phyloP scores from a whole-genome alignment of 2,329 filamentous ascomycete genomes.

The Neonectria hederae region DNA sequence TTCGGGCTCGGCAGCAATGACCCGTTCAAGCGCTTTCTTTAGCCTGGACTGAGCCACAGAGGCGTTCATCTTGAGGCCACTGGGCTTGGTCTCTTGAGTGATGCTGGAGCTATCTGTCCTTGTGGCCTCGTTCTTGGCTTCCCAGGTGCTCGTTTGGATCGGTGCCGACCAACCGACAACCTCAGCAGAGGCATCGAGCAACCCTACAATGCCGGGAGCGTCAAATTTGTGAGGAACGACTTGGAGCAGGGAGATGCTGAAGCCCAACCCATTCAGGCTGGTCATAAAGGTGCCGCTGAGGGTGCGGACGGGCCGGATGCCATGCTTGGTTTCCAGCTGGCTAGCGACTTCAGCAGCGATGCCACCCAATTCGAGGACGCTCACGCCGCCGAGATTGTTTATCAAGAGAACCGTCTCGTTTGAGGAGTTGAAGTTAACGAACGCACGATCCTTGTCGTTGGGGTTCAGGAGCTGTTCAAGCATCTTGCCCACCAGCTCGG shows the following conservation, averaged over 20 bases:
- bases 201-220: constrained; percentile 70
- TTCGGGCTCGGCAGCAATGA: constrained; percentile 75
- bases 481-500: constrained; percentile 70
- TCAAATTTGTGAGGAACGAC: constrained; percentile 67
- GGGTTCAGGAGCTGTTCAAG: constrained; percentile 73
- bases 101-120: constrained; percentile 51
- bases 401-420: constrained; percentile 74
- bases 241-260: constrained; percentile 77
- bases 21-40: constrained; percentile 64
- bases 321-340: constrained; percentile 67
- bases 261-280: constrained; percentile 78
- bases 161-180: constrained; percentile 76
- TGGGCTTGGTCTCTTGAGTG: constrained; percentile 51
- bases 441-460: constrained; percentile 74
- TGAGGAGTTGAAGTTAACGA: constrained; percentile 68
- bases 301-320: constrained; percentile 71
- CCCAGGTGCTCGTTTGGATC: constrained; percentile 71
- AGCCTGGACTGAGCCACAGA: constrained; percentile 61
- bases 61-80: constrained; percentile 64
- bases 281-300: constrained; percentile 81
- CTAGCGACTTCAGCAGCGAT: constrained; percentile 74
- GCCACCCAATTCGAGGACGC: constrained; percentile 75
- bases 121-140: constrained; percentile 60
- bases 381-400: constrained; percentile 81
- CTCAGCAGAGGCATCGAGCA: constrained; percentile 76